Base-by-base conservation (phyloP, 1,284 basidiomycete genomes). In the Phlebopus sp. region DNA sequence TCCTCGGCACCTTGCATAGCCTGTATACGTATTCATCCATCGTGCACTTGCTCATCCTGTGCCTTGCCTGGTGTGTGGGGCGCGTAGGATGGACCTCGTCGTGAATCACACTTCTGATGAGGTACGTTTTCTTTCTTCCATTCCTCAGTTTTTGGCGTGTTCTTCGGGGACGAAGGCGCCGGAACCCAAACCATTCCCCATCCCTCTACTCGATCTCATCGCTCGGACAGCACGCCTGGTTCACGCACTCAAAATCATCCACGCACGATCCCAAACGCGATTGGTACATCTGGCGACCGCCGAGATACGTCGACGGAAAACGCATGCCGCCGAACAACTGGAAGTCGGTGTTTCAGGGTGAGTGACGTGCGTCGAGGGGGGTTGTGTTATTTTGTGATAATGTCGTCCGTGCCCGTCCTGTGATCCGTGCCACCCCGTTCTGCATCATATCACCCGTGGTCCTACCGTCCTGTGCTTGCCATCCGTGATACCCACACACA, bases 221-320 rank as follows among this genome's bases (percentile, higher is more conserved):
- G n/a, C n/a, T n/a, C n/a, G n/a, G n/a, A n/a, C n/a, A 84, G 79
- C 87, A 90, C 55, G 76, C 73, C 15, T 91, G 88, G 88, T 92
- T 90, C 70, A 61, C 77, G 45, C 73, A 81, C 51, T 88, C 86
- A 15, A 75, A 78, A 46, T 76, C 77, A 1, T 76, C 73, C 51
- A 81, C 79, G 56, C 66, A 72, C 2, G 74, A 76, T 58, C 73
- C 81, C 0, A 87, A 85, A 66, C 75, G 86, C 8, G 79, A 85
- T 59, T 86, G 84, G 79, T 90, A 88, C 68, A 78, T 87, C 56
- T 90, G 87, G 84, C 78, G 83, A 14, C 79, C 84, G 18, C 75
- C 72, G 55, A 78, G 72, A 58, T 77, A 79, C 52, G 64, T 71
- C 21, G 65, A 77, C 8, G 81, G 82, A 3, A 67, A 72, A 19